These are phyloP conservation scores for Jasminum sambac DNA, from an alignment of 257 asterid genomes.

Conservation along the genomic window DNA sequence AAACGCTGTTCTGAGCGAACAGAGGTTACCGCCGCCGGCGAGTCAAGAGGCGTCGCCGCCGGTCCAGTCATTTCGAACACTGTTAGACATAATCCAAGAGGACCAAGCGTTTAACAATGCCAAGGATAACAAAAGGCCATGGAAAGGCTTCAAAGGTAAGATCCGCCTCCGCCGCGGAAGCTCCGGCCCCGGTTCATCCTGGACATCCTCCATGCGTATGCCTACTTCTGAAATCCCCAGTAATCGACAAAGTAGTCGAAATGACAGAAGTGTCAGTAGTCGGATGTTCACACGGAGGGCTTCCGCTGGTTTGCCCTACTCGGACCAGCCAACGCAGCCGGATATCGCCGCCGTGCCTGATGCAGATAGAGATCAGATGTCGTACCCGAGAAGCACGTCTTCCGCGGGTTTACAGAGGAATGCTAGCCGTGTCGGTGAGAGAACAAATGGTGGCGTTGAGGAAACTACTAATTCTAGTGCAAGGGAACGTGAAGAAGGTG, in stretches of 20 bases:
- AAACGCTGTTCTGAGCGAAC: slow-evolving; percentile 39
- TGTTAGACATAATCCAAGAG: slow-evolving; percentile 63
- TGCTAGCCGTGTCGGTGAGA: slow-evolving; percentile 27
- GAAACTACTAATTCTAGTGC: slow-evolving; percentile 27
- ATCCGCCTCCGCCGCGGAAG: slow-evolving; percentile 49
- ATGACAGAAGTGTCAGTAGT: not conserved
- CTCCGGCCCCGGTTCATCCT: slow-evolving; percentile 44
- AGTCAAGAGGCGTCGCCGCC: slow-evolving; percentile 19
- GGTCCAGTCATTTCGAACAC: slow-evolving; percentile 37
- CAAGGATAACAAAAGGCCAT: slow-evolving; percentile 38
- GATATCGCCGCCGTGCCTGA: slow-evolving; percentile 27
- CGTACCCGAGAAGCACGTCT: slow-evolving; percentile 20
- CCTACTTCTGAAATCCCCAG: slow-evolving; percentile 74
- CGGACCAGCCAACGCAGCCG: slow-evolving; percentile 28
- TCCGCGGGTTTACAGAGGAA: slow-evolving; percentile 35
- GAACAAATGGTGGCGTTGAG: slow-evolving; percentile 38
- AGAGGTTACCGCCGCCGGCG: slow-evolving; percentile 21
- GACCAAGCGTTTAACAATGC: slow-evolving; percentile 41
- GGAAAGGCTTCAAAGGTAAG: slow-evolving; percentile 60
- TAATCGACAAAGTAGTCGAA: slow-evolving; percentile 21
- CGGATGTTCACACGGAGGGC: slow-evolving; percentile 36
- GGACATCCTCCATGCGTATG: slow-evolving; percentile 58
- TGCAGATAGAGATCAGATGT: slow-evolving; percentile 9
- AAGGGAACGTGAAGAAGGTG: slow-evolving; percentile 15
- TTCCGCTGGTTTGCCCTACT: slow-evolving; percentile 35